Conservation (phyloP, 2,329 filamentous ascomycete species). For the Magnaporthiopsis incrustans region DNA sequence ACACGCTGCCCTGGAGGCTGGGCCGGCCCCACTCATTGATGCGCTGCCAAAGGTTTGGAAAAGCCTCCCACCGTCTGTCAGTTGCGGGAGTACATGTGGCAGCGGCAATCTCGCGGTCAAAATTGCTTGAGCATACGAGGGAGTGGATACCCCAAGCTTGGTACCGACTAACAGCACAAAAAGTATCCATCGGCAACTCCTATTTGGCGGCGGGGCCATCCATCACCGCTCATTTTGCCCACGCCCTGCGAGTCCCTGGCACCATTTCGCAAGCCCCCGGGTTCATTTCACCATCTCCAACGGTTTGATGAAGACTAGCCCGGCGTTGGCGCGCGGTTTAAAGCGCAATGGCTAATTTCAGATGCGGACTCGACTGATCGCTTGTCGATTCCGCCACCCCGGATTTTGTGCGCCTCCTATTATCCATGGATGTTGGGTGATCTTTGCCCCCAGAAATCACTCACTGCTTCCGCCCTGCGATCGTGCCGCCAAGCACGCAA, state of each 20-base stretch:
- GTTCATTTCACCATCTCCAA: not conserved
- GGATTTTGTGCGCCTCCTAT: not conserved
- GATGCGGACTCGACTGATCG: not conserved
- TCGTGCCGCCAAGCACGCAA: not conserved
- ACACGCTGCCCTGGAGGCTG: constrained; percentile 5
- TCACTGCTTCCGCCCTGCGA: not conserved
- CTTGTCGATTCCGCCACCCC: not conserved
- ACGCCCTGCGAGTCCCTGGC: not conserved
- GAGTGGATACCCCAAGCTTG: not conserved
- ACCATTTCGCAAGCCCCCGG: not conserved
- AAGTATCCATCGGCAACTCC: not conserved
- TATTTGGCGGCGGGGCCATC: not conserved
- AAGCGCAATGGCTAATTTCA: not conserved
- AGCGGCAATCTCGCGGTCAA: not conserved
- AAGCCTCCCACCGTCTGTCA: not conserved
- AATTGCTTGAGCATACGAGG: not conserved
- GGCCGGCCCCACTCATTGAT: not conserved
- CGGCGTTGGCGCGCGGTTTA: not conserved
- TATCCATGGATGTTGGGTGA: not conserved
- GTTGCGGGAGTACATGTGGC: not conserved
- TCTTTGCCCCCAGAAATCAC: not conserved
- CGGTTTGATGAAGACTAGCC: not conserved
- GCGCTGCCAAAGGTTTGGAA: not conserved
- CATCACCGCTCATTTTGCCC: not conserved
- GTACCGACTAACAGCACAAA: not conserved